Conservation (phyloP, 208 protist genomes). For the Wallacemonas sp. region DNA sequence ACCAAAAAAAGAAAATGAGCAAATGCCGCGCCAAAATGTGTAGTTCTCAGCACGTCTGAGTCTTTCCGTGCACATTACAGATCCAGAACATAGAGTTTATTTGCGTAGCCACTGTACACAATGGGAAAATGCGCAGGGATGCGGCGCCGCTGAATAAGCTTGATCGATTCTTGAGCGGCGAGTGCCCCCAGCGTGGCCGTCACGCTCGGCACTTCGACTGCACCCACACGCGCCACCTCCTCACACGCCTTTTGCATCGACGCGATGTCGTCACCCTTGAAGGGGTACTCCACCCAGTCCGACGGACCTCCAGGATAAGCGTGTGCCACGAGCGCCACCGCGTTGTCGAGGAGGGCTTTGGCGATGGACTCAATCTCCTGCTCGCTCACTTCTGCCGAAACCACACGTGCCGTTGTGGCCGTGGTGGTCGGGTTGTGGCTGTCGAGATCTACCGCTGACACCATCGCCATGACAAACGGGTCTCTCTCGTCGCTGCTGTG, state of each 20-base stretch:
- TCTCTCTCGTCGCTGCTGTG: background rate
- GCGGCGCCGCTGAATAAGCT: constrained; percentile 93
- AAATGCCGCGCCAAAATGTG: too few species aligned
- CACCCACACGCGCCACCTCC: constrained; percentile 81
- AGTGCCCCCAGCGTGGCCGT: constrained; percentile 93
- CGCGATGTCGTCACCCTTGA: background rate
- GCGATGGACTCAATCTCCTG: too few species aligned
- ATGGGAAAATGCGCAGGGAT: constrained; percentile 88
- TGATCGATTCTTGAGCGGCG: constrained; percentile 95
- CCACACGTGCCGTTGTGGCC: background rate
- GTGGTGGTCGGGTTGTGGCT: background rate
- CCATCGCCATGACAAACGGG: background rate
- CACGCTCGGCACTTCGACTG: constrained; percentile 87
- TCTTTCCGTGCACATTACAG: background rate
- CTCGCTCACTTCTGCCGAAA: background rate
- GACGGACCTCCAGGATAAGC: background rate
- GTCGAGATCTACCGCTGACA: background rate
- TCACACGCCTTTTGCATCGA: constrained; percentile 11
- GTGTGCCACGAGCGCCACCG: background rate
- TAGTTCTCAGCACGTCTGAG: too few species aligned
- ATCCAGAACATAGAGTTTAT: constrained; percentile 18
- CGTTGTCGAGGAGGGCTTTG: too few species aligned
- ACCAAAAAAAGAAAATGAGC: too few species aligned
- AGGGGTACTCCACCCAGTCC: background rate
- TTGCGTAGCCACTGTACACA: constrained; percentile 92